Evolutionary conservation across 176 grass and related monocot genomes (phyloP).

Genomic region (Aegilops sharonensis): DNA sequence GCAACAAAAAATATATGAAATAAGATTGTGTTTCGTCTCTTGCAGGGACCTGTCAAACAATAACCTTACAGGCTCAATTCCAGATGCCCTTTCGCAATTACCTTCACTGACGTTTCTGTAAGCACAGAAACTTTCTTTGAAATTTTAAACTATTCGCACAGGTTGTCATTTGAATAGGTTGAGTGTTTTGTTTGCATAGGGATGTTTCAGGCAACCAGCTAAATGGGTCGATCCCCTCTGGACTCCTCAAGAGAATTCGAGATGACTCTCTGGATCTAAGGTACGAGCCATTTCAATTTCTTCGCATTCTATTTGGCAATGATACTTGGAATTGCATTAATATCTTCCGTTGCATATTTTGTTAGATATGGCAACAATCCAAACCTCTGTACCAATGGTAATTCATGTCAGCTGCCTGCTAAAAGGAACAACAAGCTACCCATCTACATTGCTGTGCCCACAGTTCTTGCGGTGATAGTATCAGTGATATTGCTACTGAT

Average conservation of each 20-base stretch:
- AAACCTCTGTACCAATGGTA: constrained; percentile 32
- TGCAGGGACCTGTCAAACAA: constrained; percentile 71
- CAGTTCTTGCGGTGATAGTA: constrained; percentile 30
- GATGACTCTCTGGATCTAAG: constrained; percentile 42
- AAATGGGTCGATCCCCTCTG: constrained; percentile 42
- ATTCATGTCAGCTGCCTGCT: constrained; percentile 13
- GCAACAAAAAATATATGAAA: not conserved
- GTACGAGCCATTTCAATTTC: not conserved
- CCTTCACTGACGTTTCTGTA: constrained; percentile 44
- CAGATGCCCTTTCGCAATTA: constrained; percentile 44
- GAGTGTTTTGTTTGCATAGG: constrained; percentile 13
- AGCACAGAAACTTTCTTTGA: not conserved
- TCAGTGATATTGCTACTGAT: constrained; percentile 11
- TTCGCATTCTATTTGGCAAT: not conserved
- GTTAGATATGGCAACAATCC: constrained; percentile 48
- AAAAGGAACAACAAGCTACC: constrained; percentile 31
- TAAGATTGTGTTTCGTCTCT: not conserved
- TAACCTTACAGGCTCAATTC: constrained; percentile 54
- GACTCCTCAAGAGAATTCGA: constrained; percentile 38
- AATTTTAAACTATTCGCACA: not conserved
- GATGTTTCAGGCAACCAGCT: constrained; percentile 53
- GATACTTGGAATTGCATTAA: not conserved
- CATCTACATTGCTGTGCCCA: constrained; percentile 38
- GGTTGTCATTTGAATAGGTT: too few relatives aligned
- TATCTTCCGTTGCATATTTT: not conserved